Percentiles rank a stretch among this genome's conserved stretches.
phyloP scores from a whole-genome alignment of 306 rosid species.

The Vachellia collinsii region DNA sequence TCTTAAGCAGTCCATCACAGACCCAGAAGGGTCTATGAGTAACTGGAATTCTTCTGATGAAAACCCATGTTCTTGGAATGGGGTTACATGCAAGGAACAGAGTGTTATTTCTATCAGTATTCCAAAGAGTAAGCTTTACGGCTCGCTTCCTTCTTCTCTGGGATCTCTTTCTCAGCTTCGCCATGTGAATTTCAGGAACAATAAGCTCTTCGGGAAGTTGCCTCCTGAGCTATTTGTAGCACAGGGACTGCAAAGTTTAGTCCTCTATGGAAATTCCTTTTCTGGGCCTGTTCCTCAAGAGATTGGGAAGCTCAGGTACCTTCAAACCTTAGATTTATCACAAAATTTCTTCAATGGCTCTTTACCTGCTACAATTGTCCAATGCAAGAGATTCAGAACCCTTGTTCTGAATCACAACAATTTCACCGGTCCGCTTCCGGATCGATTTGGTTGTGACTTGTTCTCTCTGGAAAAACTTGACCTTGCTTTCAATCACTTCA shows the following conservation, averaged over 20 bases:
- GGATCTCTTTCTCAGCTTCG: slow-evolving; percentile 81
- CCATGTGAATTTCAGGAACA: slow-evolving; percentile 86
- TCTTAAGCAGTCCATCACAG: slow-evolving; percentile 64
- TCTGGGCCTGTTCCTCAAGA: slow-evolving; percentile 82
- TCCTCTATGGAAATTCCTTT: slow-evolving; percentile 87
- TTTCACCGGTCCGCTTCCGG: slow-evolving; percentile 74
- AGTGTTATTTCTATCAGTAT: slow-evolving; percentile 79
- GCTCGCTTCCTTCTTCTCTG: slow-evolving; percentile 77
- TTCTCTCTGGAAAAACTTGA: slow-evolving; percentile 66
- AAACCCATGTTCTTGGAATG: slow-evolving; percentile 92
- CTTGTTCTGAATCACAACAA: slow-evolving; percentile 76
- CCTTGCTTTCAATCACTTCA: slow-evolving; percentile 77
- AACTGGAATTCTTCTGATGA: slow-evolving; percentile 88
- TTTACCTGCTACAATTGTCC: slow-evolving; percentile 58
- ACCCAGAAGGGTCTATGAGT: slow-evolving; percentile 70
- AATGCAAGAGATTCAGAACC: slow-evolving; percentile 78
- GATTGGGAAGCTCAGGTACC: slow-evolving; percentile 79
- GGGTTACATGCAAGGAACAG: slow-evolving; percentile 81
- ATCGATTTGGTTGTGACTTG: slow-evolving; percentile 65
- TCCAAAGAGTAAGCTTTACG: slow-evolving; percentile 78
- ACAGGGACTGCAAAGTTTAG: slow-evolving; percentile 86
- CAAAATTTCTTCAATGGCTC: slow-evolving; percentile 80
- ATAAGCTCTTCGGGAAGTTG: slow-evolving; percentile 64
- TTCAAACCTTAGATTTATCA: slow-evolving; percentile 88
- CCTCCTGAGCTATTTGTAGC: slow-evolving; percentile 75